Evolutionary conservation across 139 green algal species (phyloP).

Genomic region (Chlamydomonas sphaeroides): DNA sequence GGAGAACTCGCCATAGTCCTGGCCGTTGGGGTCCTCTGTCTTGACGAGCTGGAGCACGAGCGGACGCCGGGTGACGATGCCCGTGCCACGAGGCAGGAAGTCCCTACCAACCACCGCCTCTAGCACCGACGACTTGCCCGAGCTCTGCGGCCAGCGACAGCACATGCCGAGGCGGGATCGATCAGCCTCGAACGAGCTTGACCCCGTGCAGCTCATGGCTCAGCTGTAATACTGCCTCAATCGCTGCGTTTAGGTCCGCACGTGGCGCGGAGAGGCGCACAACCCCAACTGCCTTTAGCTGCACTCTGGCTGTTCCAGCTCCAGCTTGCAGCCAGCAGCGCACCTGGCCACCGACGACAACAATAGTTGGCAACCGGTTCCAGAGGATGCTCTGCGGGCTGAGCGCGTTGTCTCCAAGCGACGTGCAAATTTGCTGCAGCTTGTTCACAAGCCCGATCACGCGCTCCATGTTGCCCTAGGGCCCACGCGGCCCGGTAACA

Average conservation of each 20-base stretch:
- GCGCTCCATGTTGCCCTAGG: conserved; percentile 55
- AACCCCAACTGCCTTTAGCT: conserved; percentile 20
- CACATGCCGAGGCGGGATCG: too few relatives aligned
- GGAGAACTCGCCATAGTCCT: conserved; percentile 93
- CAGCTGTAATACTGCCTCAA: too few relatives aligned
- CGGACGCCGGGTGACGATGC: conserved; percentile 94
- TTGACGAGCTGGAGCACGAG: conserved; percentile 92
- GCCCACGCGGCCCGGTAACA: too few relatives aligned
- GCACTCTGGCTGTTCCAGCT: too few relatives aligned
- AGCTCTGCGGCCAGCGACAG: conserved; percentile 76
- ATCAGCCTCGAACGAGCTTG: too few relatives aligned
- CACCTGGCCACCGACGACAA: conserved; percentile 92
- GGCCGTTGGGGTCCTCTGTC: conserved; percentile 73
- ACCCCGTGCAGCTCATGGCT: too few relatives aligned
- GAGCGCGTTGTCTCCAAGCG: conserved; percentile 65
- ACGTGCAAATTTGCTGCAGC: conserved; percentile 74
- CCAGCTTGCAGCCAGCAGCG: too few relatives aligned
- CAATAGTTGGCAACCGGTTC: conserved; percentile 89
- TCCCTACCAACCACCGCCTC: conserved; percentile 95
- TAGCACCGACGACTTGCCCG: conserved; percentile 94
- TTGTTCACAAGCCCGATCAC: conserved; percentile 68
- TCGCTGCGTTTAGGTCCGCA: too few relatives aligned
- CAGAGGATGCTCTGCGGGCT: conserved; percentile 72
- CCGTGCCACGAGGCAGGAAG: conserved; percentile 93
- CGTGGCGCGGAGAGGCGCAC: too few relatives aligned